Evolutionary conservation across 345 rosid species (phyloP).

Genomic region (Cochlearia excelsa): DNA sequence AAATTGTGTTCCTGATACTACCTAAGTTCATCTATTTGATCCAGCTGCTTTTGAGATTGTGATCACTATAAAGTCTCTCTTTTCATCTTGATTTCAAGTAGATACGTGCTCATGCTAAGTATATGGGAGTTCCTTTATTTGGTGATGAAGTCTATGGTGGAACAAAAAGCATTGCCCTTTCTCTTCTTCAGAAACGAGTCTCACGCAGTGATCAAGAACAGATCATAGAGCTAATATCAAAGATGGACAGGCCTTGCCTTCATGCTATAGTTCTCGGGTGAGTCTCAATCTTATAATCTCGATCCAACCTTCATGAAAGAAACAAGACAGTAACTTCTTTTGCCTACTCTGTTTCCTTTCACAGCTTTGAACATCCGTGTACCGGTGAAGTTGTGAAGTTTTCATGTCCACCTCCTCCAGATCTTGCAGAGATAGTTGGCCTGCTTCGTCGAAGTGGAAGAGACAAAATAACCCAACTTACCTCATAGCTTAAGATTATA

Average conservation of each 20-base stretch:
- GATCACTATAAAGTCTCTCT: conserved; percentile 6
- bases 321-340: background rate
- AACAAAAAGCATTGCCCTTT: conserved; percentile 72
- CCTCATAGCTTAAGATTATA: background rate
- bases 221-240: conserved; percentile 50
- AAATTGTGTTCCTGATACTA: background rate
- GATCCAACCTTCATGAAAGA: background rate
- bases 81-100: conserved; percentile 33
- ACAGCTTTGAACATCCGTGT: conserved; percentile 75
- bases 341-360: background rate
- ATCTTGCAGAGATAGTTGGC: conserved; percentile 54
- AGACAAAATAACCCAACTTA: conserved; percentile 44
- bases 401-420: conserved; percentile 75
- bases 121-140: conserved; percentile 67
- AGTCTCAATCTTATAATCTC: conserved; percentile 22
- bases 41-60: conserved; percentile 7
- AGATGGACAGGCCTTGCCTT: conserved; percentile 83
- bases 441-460: conserved; percentile 59
- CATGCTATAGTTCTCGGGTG: conserved; percentile 89
- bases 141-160: conserved; percentile 94
- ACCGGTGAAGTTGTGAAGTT: conserved; percentile 54
- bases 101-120: conserved; percentile 96
- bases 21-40: conserved; percentile 5
- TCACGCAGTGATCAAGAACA: conserved; percentile 40
- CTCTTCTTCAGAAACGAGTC: conserved; percentile 59